Evolutionary conservation across 768 basidiomycete species (phyloP), one percentile per base, ranked within the genome.

Genomic region (Suillus spraguei): DNA sequence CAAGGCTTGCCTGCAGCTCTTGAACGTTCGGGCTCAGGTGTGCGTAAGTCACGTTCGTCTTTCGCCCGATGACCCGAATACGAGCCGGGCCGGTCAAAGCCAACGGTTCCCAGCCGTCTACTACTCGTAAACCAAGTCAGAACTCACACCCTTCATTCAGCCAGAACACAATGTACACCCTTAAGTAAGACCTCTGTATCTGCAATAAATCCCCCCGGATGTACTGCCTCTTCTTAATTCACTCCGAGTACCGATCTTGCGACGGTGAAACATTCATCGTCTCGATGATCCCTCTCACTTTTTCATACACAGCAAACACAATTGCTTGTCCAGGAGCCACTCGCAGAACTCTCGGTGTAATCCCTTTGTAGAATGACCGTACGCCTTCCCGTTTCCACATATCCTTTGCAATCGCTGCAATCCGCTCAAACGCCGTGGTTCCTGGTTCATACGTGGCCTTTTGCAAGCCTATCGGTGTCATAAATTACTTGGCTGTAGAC

Each of bases 261-360:
- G 79, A 77, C 24, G 80, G 75, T 24, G 79, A 81, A 52, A 86
- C 86, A 63, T 73, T 81, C 60, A 94, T 80, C 61, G 75, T 80
- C 82, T 97, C 95, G 62, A 97, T 90, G 44, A 83, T 62, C 69
- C 72, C 77, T 75, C 91, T 88, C 65, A 98, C 90, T 58, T 91
- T 82, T 79, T 99, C 97, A 71, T 98, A 98, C 33, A 99, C 97
- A 14, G 97, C 94, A 71, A 99, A 99, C 41, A 98, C 97, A 67
- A 99, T 92, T 2, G 96, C 96, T 75, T 94, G 94, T 1, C 97
- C 97, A 9, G 97, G 97, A 2, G 97, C 97, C 52, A 99, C 97
- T 60, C 97, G 87, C 70, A 97, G 80, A 41, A 99, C 95, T 24
- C 97, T 85, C 41, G 97, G 97, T 0, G 96, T 98, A 74, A 99